phyloP scores from a whole-genome alignment of 2,329 filamentous ascomycete genomes.

The Penicillium digitatum region DNA sequence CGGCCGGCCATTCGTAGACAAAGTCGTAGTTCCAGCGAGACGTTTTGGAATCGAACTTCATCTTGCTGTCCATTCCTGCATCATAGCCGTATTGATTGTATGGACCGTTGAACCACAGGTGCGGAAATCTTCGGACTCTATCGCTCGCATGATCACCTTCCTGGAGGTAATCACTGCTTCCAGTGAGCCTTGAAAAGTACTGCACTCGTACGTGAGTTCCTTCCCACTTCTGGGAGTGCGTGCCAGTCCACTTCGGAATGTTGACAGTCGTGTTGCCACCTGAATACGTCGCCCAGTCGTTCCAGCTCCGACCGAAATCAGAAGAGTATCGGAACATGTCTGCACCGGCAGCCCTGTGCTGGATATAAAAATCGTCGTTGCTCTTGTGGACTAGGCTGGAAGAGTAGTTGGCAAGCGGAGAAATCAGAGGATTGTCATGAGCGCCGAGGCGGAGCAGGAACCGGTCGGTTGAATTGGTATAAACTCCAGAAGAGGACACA shows the following conservation, averaged over 20 bases:
- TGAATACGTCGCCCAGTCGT: slow-evolving; percentile 54
- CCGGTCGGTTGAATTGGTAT: slow-evolving; percentile 53
- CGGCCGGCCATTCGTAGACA: slow-evolving; percentile 60
- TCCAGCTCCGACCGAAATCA: slow-evolving; percentile 60
- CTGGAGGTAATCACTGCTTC: slow-evolving; percentile 58
- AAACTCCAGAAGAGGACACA: slow-evolving; percentile 21
- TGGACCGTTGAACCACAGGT: slow-evolving; percentile 58
- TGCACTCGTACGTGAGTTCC: slow-evolving; percentile 61
- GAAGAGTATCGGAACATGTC: slow-evolving; percentile 59
- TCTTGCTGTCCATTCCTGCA: slow-evolving; percentile 52
- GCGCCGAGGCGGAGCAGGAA: slow-evolving; percentile 61
- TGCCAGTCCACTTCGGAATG: slow-evolving; percentile 54
- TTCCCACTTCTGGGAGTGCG: slow-evolving; percentile 55
- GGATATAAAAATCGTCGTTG: slow-evolving; percentile 46
- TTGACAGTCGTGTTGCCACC: slow-evolving; percentile 50
- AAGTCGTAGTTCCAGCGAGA: slow-evolving; percentile 57
- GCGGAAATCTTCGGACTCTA: slow-evolving; percentile 53
- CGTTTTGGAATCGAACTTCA: slow-evolving; percentile 46
- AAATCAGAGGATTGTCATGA: slow-evolving; percentile 57
- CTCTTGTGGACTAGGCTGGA: slow-evolving; percentile 49
- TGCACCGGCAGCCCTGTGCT: slow-evolving; percentile 59
- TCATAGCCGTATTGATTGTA: slow-evolving; percentile 65
- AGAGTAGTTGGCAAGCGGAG: slow-evolving; percentile 58
- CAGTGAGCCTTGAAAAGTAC: slow-evolving; percentile 58
- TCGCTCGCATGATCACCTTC: slow-evolving; percentile 51